Evolutionary conservation across 345 rosid genomes (phyloP).

Genomic region (Isatis tinctoria): DNA sequence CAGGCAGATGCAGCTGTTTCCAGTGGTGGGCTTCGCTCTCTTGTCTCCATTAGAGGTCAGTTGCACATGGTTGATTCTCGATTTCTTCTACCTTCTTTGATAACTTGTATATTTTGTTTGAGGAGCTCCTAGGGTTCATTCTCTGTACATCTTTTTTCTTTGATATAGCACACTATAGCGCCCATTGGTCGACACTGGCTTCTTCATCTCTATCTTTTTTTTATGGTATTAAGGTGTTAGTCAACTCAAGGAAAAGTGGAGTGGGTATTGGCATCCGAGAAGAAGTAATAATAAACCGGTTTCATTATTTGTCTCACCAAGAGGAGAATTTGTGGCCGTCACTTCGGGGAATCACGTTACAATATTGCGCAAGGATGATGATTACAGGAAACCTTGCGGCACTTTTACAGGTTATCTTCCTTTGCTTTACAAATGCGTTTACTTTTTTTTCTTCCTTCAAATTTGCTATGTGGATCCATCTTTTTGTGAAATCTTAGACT

Average conservation of each 20-base stretch:
- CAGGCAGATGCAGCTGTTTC: slow-evolving; percentile 44
- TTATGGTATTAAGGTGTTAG: slow-evolving; percentile 46
- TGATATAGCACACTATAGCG: not conserved
- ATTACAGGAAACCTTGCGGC: slow-evolving; percentile 64
- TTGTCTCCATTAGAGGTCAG: slow-evolving; percentile 50
- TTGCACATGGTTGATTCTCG: slow-evolving; percentile 3
- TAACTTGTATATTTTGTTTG: not conserved
- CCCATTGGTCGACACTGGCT: not conserved
- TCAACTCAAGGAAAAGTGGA: slow-evolving; percentile 68
- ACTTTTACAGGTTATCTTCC: slow-evolving; percentile 32
- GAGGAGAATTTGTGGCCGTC: slow-evolving; percentile 80
- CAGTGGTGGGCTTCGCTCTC: slow-evolving; percentile 49
- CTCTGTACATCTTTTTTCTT: not conserved
- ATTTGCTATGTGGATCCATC: not conserved
- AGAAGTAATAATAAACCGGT: slow-evolving; percentile 39
- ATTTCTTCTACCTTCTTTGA: not conserved
- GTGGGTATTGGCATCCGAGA: slow-evolving; percentile 40
- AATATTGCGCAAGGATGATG: slow-evolving; percentile 65
- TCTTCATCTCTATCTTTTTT: slow-evolving; percentile 9
- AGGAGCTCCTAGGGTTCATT: not conserved
- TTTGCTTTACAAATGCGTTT: slow-evolving; percentile 10
- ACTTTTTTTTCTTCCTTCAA: not conserved
- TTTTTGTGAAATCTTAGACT: not conserved
- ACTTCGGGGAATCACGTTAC: slow-evolving; percentile 70
- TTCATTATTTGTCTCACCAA: slow-evolving; percentile 65